Conservation (phyloP, 257 asterid genomes). For the Nicotiana otophora region DNA sequence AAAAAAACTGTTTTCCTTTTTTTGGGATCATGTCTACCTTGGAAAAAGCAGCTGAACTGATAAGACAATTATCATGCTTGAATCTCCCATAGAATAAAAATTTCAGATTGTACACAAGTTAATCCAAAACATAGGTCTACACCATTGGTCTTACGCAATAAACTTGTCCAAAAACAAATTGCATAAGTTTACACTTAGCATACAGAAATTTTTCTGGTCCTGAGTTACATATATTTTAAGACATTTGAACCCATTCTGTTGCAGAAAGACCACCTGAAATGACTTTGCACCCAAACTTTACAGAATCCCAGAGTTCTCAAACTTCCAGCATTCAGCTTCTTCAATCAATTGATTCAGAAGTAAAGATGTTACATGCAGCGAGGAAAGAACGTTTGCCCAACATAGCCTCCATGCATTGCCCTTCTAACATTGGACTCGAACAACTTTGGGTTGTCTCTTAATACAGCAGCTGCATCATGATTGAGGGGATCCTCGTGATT, state of each 20-base stretch:
- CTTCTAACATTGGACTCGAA: conserved; percentile 83
- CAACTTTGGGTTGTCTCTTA: conserved; percentile 82
- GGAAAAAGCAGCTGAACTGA: neutral
- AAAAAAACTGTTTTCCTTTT: neutral
- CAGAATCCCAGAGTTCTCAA: conserved; percentile 21
- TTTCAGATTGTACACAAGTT: conserved; percentile 2
- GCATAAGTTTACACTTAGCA: conserved; percentile 1
- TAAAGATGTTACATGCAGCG: conserved; percentile 53
- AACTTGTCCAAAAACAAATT: neutral
- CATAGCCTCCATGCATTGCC: conserved; percentile 90
- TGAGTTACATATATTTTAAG: neutral
- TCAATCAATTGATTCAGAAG: conserved; percentile 20
- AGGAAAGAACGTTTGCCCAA: conserved; percentile 74
- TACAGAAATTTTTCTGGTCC: neutral
- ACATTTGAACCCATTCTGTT: neutral
- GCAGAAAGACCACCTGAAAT: conserved; percentile 7
- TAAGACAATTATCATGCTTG: neutral
- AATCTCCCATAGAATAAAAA: neutral
- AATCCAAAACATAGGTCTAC: conserved; percentile 7
- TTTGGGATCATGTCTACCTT: neutral
- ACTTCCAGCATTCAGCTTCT: conserved; percentile 21
- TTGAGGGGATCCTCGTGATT: conserved; percentile 97
- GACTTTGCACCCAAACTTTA: conserved; percentile 31
- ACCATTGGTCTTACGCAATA: neutral
- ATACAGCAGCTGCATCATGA: conserved; percentile 85